Conservation (phyloP, 768 basidiomycete species). For the Leccinum incarnatum region DNA sequence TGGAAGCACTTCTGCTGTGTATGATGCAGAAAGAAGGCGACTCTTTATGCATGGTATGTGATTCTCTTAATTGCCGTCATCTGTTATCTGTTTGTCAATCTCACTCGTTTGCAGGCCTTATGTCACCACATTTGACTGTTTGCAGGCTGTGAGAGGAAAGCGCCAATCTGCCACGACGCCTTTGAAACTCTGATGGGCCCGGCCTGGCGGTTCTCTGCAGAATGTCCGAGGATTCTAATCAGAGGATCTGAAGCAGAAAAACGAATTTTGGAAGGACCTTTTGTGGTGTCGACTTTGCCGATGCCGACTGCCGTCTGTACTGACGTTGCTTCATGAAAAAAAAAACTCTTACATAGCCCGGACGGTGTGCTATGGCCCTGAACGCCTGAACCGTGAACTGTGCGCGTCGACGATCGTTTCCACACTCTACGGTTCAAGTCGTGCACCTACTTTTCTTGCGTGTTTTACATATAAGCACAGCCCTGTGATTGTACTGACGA, state of each 20-base stretch:
- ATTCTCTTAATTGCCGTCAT: constrained; percentile 2
- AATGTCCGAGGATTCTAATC: background rate
- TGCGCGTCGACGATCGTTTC: background rate
- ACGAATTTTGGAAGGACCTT: background rate
- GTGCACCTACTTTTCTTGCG: background rate
- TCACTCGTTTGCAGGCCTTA: constrained; percentile 26
- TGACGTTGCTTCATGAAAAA: background rate
- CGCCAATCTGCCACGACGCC: background rate
- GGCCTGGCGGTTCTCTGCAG: background rate
- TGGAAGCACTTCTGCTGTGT: constrained; percentile 54
- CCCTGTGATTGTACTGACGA: background rate
- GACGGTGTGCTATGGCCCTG: background rate
- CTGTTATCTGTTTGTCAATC: constrained; percentile 1
- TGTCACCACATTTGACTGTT: constrained; percentile 35
- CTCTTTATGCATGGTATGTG: constrained; percentile 60
- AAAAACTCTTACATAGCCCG: background rate
- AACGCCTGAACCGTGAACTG: background rate
- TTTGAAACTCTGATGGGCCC: background rate
- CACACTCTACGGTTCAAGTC: background rate
- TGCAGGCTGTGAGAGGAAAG: constrained; percentile 25
- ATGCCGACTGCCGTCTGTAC: background rate
- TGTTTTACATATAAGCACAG: background rate
- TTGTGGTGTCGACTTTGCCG: background rate
- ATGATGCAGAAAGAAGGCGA: constrained; percentile 47
- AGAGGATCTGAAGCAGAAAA: background rate